Evolutionary conservation across 2,329 filamentous ascomycete species (phyloP).

Genomic region (Colletotrichum sp.): DNA sequence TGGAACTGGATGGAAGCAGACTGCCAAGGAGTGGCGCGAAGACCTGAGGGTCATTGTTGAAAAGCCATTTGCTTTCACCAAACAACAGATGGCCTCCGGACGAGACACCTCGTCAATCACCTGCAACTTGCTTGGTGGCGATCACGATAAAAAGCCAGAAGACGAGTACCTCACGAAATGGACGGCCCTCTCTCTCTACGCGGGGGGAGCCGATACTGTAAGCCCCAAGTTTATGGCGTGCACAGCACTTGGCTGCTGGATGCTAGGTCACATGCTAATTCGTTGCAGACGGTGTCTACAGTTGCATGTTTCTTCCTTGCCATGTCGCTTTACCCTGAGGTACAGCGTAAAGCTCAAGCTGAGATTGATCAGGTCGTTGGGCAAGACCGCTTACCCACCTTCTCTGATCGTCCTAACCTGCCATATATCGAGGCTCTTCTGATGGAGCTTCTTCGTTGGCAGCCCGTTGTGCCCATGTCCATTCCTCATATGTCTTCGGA

Average conservation of each 20-base stretch:
- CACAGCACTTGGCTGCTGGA: constrained; percentile 20
- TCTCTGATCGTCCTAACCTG: constrained; percentile 51
- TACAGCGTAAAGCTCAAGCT: constrained; percentile 49
- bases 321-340: constrained; percentile 51
- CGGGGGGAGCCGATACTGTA: constrained; percentile 19
- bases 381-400: constrained; percentile 47
- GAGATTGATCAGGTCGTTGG: constrained; percentile 59
- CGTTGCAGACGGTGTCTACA: constrained; percentile 30
- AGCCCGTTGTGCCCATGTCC: constrained; percentile 53
- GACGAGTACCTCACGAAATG: not conserved
- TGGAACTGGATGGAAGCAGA: constrained; percentile 15
- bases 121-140: not conserved
- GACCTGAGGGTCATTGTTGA: not conserved
- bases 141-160: not conserved
- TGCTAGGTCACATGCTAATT: accelerated
- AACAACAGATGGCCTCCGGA: not conserved
- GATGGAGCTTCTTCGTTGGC: constrained; percentile 62
- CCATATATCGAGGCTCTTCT: constrained; percentile 59
- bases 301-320: constrained; percentile 48
- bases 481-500: constrained; percentile 40
- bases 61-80: constrained; percentile 27
- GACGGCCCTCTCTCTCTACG: constrained; percentile 10
- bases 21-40: not conserved
- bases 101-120: not conserved
- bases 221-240: accelerated